Conservation (phyloP, 345 rosid species). For the Camelina hispida region DNA sequence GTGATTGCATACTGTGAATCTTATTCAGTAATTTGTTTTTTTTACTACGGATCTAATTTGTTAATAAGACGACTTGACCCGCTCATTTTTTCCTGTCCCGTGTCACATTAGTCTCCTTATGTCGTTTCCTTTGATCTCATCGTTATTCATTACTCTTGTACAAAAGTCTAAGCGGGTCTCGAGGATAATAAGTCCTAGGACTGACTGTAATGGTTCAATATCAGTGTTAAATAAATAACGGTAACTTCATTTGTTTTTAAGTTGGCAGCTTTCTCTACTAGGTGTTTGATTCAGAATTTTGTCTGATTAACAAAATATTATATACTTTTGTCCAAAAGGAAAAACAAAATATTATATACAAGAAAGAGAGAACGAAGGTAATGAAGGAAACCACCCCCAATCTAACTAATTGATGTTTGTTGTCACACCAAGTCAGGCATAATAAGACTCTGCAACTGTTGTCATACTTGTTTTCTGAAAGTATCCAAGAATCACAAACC, state of each 20-base stretch:
- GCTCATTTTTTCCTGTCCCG: no score
- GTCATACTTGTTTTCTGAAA: slow-evolving; percentile 6
- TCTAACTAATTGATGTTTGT: background rate
- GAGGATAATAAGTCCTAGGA: background rate
- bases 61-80: no score
- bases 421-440: slow-evolving; percentile 21
- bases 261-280: slow-evolving; percentile 5
- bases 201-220: slow-evolving; percentile 19
- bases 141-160: background rate
- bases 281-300: slow-evolving; percentile 1
- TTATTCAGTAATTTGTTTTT: no score
- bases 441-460: slow-evolving; percentile 12
- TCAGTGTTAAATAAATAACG: slow-evolving; percentile 6
- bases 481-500: slow-evolving; percentile 47
- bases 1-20: background rate
- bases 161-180: background rate
- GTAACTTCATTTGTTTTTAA: slow-evolving; percentile 3
- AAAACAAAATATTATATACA: no score
- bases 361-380: background rate
- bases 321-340: no score
- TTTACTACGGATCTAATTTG: no score
- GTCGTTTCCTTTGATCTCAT: no score
- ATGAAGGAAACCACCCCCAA: background rate
- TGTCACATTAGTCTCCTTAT: no score
- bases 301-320: background rate